phyloP scores from a whole-genome alignment of 2,329 filamentous ascomycete genomes.

The Sporothrix schenckii region DNA sequence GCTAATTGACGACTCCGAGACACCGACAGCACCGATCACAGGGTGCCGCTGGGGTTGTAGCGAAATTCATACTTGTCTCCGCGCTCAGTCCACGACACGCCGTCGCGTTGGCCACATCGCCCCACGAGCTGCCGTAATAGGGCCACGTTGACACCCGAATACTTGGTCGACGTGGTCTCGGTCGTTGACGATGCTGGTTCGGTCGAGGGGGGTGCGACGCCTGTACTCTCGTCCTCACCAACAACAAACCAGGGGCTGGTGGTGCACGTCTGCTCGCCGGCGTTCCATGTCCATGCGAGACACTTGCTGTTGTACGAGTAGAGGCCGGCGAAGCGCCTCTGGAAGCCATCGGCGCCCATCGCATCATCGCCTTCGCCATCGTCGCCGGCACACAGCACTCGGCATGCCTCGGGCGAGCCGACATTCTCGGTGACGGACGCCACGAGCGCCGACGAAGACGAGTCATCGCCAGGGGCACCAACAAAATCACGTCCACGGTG shows the following conservation, averaged over 20 bases:
- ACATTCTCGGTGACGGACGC: conserved; percentile 39
- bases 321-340: neutral
- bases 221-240: conserved; percentile 42
- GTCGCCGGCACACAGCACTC: conserved; percentile 48
- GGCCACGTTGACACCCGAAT: conserved; percentile 47
- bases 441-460: conserved; percentile 45
- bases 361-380: conserved; percentile 27
- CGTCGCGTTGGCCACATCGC: conserved; percentile 28
- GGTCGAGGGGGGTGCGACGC: neutral
- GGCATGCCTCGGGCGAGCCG: conserved; percentile 48
- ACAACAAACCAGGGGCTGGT: conserved; percentile 56
- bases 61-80: conserved; percentile 28
- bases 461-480: conserved; percentile 49
- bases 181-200: conserved; percentile 1
- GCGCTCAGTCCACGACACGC: conserved; percentile 26
- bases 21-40: neutral
- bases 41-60: conserved; percentile 6
- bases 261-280: conserved; percentile 47
- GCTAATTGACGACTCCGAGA: neutral
- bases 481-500: conserved; percentile 53
- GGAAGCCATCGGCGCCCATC: neutral
- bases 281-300: conserved; percentile 57
- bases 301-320: conserved; percentile 42
- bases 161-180: conserved; percentile 37
- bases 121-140: conserved; percentile 32